A percentile compares a stretch with the other conserved stretches of the same genome.
phyloP scores from a whole-genome alignment of 768 basidiomycete genomes.

The Strobilomyces dryophilus region DNA sequence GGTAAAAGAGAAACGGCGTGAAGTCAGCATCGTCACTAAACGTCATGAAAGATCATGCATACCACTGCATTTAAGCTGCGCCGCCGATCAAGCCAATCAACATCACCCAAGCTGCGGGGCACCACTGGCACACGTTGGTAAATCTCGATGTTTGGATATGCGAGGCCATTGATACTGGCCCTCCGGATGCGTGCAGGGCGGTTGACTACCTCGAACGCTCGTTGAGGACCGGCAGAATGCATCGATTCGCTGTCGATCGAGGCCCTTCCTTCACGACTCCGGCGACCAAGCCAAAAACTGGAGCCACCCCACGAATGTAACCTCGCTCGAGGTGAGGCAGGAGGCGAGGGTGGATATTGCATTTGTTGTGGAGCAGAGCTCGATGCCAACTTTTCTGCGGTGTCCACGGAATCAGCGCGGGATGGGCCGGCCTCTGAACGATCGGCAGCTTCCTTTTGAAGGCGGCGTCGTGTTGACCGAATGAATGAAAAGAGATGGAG shows the following conservation, averaged over 20 bases:
- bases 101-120: slow-evolving; percentile 59
- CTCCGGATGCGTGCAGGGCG: slow-evolving; percentile 50
- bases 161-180: slow-evolving; percentile 42
- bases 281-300: slow-evolving; percentile 34
- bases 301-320: slow-evolving; percentile 38
- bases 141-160: slow-evolving; percentile 40
- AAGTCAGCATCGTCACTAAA: slow-evolving; percentile 21
- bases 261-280: slow-evolving; percentile 33
- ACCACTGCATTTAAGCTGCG: slow-evolving; percentile 71
- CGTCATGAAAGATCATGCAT: slow-evolving; percentile 29
- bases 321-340: slow-evolving; percentile 30
- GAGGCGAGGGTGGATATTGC: slow-evolving; percentile 30
- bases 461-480: slow-evolving; percentile 7
- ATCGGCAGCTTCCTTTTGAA: slow-evolving; percentile 19
- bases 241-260: slow-evolving; percentile 39
- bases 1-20: slow-evolving; percentile 4
- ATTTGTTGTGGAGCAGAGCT: slow-evolving; percentile 25
- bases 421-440: slow-evolving; percentile 24
- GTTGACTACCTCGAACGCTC: slow-evolving; percentile 48
- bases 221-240: slow-evolving; percentile 33
- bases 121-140: slow-evolving; percentile 43
- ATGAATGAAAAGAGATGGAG: slow-evolving; percentile 32
- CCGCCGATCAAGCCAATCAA: slow-evolving; percentile 75
- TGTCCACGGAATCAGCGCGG: slow-evolving; percentile 37
- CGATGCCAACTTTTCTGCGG: slow-evolving; percentile 39